phyloP scores from a whole-genome alignment of 1,139 yeast species.

The Protomyces gravidus region DNA sequence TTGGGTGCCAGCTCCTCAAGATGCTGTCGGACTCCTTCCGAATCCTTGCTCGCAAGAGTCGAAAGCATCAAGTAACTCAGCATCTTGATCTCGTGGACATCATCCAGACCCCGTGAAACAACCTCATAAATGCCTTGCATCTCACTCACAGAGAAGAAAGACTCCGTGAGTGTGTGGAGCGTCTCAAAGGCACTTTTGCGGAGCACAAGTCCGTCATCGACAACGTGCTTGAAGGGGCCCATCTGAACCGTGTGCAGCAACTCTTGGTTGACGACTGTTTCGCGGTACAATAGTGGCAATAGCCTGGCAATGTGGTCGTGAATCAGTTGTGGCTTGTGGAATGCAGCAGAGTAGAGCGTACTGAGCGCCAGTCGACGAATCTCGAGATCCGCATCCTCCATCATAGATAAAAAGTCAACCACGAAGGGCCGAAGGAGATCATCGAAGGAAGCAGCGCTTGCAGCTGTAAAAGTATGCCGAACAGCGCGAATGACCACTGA shows the following conservation, averaged over 20 bases:
- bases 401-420: slow-evolving; percentile 42
- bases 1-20: slow-evolving; percentile 40
- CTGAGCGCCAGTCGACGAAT: slow-evolving; percentile 53
- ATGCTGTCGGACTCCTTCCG: slow-evolving; percentile 28
- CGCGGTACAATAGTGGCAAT: slow-evolving; percentile 52
- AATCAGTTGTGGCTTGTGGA: slow-evolving; percentile 53
- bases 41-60: slow-evolving; percentile 40
- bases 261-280: slow-evolving; percentile 53
- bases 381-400: slow-evolving; percentile 39
- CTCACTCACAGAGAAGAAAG: slow-evolving; percentile 34
- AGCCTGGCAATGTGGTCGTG: slow-evolving; percentile 51
- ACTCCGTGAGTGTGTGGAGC: slow-evolving; percentile 51
- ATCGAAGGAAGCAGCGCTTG: slow-evolving; percentile 34
- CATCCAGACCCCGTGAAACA: slow-evolving; percentile 44
- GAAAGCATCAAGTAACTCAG: slow-evolving; percentile 44
- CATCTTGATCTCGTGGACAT: slow-evolving; percentile 48
- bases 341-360: slow-evolving; percentile 58
- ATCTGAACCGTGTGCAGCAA: slow-evolving; percentile 67
- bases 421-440: slow-evolving; percentile 40
- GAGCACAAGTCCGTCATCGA: slow-evolving; percentile 73
- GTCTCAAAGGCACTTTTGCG: slow-evolving; percentile 72
- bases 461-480: slow-evolving; percentile 39
- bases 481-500: slow-evolving; percentile 42
- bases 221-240: slow-evolving; percentile 82
- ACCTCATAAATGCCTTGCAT: slow-evolving; percentile 38